Evolutionary conservation across 495 filamentous ascomycete genomes (phyloP).

Genomic region (Rhizodiscina lignyota): DNA sequence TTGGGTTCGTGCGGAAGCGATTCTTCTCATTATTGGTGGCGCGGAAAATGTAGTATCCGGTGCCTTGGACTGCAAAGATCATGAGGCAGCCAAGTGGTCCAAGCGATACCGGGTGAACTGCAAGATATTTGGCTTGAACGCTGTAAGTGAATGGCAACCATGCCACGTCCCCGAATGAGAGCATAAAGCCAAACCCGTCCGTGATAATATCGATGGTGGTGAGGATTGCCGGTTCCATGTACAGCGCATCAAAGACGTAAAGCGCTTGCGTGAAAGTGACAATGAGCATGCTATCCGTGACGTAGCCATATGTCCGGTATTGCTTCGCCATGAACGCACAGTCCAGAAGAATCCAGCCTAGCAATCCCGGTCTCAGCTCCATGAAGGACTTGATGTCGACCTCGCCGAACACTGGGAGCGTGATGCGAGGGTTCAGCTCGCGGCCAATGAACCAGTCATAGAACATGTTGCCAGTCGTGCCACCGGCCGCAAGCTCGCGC

Average conservation of each 20-base stretch:
- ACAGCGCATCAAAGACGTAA: conserved; percentile 76
- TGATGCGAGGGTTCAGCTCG: conserved; percentile 84
- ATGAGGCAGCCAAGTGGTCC: conserved; percentile 43
- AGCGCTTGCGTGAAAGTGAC: conserved; percentile 62
- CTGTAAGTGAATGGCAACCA: conserved; percentile 91
- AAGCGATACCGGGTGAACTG: conserved; percentile 63
- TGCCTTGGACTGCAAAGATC: conserved; percentile 44
- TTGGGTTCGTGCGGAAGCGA: conserved; percentile 73
- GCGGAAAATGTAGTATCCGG: conserved; percentile 81
- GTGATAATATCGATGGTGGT: conserved; percentile 93
- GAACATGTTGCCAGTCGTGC: conserved; percentile 66
- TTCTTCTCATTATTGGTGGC: conserved; percentile 88
- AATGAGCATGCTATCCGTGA: conserved; percentile 79
- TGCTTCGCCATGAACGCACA: conserved; percentile 75
- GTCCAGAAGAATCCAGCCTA: conserved; percentile 81
- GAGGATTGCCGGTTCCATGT: conserved; percentile 80
- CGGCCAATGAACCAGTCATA: conserved; percentile 98
- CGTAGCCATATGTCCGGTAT: conserved; percentile 62
- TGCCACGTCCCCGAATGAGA: conserved; percentile 84
- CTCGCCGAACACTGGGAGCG: conserved; percentile 58
- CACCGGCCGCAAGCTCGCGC: conserved; percentile 68
- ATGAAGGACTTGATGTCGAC: conserved; percentile 85
- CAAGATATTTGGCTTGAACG: conserved; percentile 74
- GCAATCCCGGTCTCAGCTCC: conserved; percentile 80
- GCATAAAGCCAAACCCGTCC: conserved; percentile 94